phyloP scores from a whole-genome alignment of 2,329 filamentous ascomycete species.

The Xylariaceae sp. region DNA sequence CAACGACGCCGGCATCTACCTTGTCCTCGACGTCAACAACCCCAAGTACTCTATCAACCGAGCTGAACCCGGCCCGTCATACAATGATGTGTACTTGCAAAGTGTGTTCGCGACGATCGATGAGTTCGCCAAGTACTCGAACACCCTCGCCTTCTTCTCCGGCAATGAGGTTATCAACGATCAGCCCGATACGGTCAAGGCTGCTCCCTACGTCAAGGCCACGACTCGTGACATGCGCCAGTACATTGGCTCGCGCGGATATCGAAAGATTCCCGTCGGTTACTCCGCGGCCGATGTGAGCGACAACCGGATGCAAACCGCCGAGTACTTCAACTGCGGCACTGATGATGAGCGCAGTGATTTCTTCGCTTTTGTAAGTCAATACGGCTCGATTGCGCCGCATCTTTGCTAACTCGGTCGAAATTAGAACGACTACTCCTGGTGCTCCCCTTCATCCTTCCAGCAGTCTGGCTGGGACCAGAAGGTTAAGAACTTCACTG shows the following conservation, averaged over 20 bases:
- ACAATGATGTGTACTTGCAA: conserved; percentile 81
- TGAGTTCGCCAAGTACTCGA: conserved; percentile 73
- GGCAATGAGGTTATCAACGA: conserved; percentile 78
- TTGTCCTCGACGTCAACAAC: conserved; percentile 87
- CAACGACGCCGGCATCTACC: conserved; percentile 81
- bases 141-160: conserved; percentile 82
- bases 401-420: conserved; percentile 15
- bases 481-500: conserved; percentile 82
- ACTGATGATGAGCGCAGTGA: conserved; percentile 76
- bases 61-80: conserved; percentile 63
- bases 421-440: conserved; percentile 71
- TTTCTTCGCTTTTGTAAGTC: conserved; percentile 67
- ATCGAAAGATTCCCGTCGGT: conserved; percentile 66
- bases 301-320: conserved; percentile 79
- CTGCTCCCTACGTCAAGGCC: conserved; percentile 72
- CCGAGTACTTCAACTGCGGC: conserved; percentile 91
- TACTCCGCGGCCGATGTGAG: conserved; percentile 77
- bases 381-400: background rate
- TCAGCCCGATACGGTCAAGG: conserved; percentile 53
- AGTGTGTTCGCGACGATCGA: conserved; percentile 85
- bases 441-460: conserved; percentile 68
- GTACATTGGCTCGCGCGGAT: conserved; percentile 57
- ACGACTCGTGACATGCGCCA: conserved; percentile 71
- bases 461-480: conserved; percentile 70
- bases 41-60: conserved; percentile 86